A percentile compares a stretch with the other conserved stretches of the same genome.
Conservation (phyloP, 139 green algal species). For the Micractinium conductrix region DNA sequence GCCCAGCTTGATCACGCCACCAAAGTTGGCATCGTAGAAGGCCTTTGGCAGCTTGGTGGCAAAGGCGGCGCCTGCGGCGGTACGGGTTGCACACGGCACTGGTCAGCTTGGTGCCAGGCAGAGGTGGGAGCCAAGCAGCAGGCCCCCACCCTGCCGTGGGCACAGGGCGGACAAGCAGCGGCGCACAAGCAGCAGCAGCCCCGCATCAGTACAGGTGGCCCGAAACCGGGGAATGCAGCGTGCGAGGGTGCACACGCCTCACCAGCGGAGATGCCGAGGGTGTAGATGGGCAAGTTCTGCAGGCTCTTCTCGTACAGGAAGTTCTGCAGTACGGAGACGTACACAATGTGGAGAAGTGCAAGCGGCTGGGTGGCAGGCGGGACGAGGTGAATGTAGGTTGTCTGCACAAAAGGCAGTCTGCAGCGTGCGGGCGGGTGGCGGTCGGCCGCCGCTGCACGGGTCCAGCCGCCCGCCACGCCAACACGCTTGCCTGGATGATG, state of each 20-base stretch:
- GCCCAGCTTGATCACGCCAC: conserved; percentile 9
- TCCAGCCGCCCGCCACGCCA: not conserved
- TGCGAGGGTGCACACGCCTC: no score
- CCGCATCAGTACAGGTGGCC: no score
- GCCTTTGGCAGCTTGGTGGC: conserved; percentile 22
- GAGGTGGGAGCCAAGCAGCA: no score
- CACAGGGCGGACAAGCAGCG: no score
- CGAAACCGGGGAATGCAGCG: no score
- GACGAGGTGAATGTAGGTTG: not conserved
- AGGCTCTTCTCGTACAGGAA: conserved; percentile 33
- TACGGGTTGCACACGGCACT: no score
- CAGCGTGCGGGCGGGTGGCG: not conserved
- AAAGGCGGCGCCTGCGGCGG: conserved; percentile 8
- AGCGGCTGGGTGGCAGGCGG: not conserved
- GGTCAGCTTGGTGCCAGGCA: no score
- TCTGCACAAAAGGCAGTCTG: not conserved
- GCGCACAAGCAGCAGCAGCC: no score
- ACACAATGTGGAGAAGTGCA: no score
- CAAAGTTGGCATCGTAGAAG: conserved; percentile 27
- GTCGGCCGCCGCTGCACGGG: not conserved
- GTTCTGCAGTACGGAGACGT: conserved; percentile 19
- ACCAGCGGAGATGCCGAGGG: conserved; percentile 30
- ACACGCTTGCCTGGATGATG: conserved; percentile 10
- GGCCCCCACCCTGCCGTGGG: no score
- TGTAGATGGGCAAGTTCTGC: conserved; percentile 21